These are phyloP conservation scores for Groenewaldozyma sp. DNA, from an alignment of 1,139 yeast species.

Conservation along the genomic window DNA sequence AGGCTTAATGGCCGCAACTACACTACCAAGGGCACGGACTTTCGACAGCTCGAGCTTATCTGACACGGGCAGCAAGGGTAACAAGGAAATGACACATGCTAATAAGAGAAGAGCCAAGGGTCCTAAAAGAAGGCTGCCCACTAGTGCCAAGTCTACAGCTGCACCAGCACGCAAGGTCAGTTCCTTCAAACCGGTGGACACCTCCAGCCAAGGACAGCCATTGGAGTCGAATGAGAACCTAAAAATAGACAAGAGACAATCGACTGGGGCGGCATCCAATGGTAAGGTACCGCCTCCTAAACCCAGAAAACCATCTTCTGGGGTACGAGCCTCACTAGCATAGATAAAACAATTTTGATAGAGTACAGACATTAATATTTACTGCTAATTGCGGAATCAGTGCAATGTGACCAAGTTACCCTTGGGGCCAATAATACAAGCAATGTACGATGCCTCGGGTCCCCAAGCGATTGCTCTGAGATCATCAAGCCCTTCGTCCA, in stretches of 20 bases:
- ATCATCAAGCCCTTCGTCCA: constrained; percentile 18
- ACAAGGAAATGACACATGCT: constrained; percentile 41
- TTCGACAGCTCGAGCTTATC: constrained; percentile 22
- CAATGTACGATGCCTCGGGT: not conserved
- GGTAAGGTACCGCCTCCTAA: constrained; percentile 10
- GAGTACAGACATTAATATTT: constrained; percentile 1
- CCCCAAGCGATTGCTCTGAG: constrained; percentile 5
- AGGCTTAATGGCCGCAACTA: no score
- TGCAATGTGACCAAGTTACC: constrained; percentile 1
- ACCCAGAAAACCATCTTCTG: constrained; percentile 13
- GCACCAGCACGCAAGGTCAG: no score
- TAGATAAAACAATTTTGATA: not conserved
- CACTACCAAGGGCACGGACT: constrained; percentile 20
- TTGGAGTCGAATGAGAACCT: no score
- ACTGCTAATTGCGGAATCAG: constrained; percentile 5
- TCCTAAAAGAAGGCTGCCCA: constrained; percentile 65
- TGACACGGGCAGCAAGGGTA: constrained; percentile 7
- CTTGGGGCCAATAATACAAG: not conserved
- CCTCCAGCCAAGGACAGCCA: no score
- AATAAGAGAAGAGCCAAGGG: constrained; percentile 62
- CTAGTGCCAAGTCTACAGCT: constrained; percentile 25
- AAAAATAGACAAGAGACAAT: no score
- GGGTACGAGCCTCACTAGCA: constrained; percentile 3
- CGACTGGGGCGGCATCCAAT: constrained; percentile 3
- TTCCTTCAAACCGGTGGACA: no score